Evolutionary conservation across 768 basidiomycete genomes (phyloP).

Genomic region (Pleurotus citrinopileatus): DNA sequence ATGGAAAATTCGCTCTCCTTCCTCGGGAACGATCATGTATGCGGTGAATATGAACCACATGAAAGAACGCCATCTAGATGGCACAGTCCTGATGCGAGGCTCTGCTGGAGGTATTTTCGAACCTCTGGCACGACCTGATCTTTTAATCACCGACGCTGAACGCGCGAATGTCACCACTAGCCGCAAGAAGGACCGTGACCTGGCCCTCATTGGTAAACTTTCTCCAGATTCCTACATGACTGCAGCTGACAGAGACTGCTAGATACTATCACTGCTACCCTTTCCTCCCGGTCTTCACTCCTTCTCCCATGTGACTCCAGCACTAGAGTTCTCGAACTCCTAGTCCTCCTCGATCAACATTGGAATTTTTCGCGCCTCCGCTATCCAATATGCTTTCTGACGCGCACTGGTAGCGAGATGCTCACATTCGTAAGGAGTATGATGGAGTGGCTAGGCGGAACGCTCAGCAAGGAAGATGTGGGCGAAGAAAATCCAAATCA

Average conservation of each 20-base stretch:
- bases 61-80: constrained; percentile 92
- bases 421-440: constrained; percentile 90
- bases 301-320: constrained; percentile 93
- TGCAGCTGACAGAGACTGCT: constrained; percentile 2
- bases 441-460: constrained; percentile 99
- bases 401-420: constrained; percentile 90
- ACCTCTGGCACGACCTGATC: constrained; percentile 83
- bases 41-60: constrained; percentile 96
- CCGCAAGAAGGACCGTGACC: constrained; percentile 87
- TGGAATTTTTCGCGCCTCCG: constrained; percentile 87
- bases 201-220: constrained; percentile 72
- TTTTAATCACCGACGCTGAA: constrained; percentile 92
- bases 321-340: constrained; percentile 92
- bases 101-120: constrained; percentile 81
- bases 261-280: constrained; percentile 89
- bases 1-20: constrained; percentile 98
- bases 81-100: constrained; percentile 80
- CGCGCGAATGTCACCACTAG: constrained; percentile 80
- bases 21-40: constrained; percentile 93
- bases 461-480: constrained; percentile 88
- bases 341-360: constrained; percentile 94
- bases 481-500: constrained; percentile 69
- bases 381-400: constrained; percentile 92
- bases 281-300: constrained; percentile 77
- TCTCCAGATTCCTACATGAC: neutral